Evolutionary conservation across 306 rosid species (phyloP).

Genomic region (Castanospermum australe): DNA sequence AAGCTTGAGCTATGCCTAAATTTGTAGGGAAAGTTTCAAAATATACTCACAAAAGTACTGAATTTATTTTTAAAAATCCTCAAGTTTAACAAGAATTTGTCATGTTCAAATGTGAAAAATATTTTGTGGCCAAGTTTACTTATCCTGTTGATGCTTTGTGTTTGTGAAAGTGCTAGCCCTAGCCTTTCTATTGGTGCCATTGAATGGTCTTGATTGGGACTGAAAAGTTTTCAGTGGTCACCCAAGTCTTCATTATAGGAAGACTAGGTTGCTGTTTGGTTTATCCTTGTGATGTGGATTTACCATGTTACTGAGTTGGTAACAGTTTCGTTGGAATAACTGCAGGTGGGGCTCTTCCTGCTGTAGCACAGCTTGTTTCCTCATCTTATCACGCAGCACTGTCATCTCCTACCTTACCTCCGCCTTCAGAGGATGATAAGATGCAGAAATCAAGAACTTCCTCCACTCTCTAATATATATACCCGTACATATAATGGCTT

Average conservation of each 20-base stretch:
- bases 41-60: background rate
- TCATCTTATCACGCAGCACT: conserved; percentile 59
- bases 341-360: conserved; percentile 76
- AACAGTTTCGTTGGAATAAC: conserved; percentile 3
- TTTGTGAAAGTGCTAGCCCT: background rate
- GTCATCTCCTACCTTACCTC: conserved; percentile 41
- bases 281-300: background rate
- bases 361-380: conserved; percentile 62
- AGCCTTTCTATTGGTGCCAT: background rate
- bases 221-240: background rate
- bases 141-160: background rate
- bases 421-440: conserved; percentile 50
- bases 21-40: background rate
- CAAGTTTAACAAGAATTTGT: background rate
- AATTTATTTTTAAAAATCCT: background rate
- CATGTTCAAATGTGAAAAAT: background rate
- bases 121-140: background rate
- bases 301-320: background rate
- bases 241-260: background rate
- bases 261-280: background rate
- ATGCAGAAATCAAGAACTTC: conserved; percentile 52
- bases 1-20: background rate
- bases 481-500: background rate
- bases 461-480: conserved; percentile 35
- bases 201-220: background rate